These are phyloP conservation scores for Sporothrix curviconia DNA, from an alignment of 2,329 filamentous ascomycete species.

Conservation along the genomic window DNA sequence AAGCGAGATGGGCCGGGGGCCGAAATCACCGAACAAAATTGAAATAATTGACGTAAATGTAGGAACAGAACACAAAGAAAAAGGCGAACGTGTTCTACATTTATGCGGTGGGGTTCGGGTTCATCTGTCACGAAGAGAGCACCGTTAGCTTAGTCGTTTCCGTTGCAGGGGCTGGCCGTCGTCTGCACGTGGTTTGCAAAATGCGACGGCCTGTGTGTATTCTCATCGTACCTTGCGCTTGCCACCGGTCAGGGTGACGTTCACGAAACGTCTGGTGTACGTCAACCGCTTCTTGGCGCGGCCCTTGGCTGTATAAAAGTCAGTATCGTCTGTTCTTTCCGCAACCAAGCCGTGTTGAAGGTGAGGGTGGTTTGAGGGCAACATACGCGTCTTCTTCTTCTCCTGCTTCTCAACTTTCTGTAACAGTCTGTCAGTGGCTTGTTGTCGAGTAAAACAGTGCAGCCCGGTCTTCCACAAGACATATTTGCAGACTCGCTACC, in stretches of 20 bases:
- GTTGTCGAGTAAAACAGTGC: not conserved
- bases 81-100: not conserved
- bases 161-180: too few relatives aligned
- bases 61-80: conserved; percentile 2
- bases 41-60: not conserved
- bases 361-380: not conserved
- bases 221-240: conserved; percentile 81
- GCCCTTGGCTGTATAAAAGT: conserved; percentile 60
- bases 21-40: not conserved
- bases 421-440: conserved; percentile 4
- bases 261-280: conserved; percentile 97
- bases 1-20: not conserved
- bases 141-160: not conserved
- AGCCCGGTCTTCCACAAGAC: too few relatives aligned
- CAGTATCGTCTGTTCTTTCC: not conserved
- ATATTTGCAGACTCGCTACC: too few relatives aligned
- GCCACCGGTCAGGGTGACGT: conserved; percentile 85
- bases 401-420: conserved; percentile 63
- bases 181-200: too few relatives aligned
- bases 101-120: conserved; percentile 22
- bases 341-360: too few relatives aligned
- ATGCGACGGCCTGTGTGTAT: too few relatives aligned
- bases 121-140: conserved; percentile 16
- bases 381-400: conserved; percentile 76
- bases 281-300: conserved; percentile 93